These are phyloP conservation scores for Candida michaelii DNA, from an alignment of 805 yeast species.

Conservation along the genomic window DNA sequence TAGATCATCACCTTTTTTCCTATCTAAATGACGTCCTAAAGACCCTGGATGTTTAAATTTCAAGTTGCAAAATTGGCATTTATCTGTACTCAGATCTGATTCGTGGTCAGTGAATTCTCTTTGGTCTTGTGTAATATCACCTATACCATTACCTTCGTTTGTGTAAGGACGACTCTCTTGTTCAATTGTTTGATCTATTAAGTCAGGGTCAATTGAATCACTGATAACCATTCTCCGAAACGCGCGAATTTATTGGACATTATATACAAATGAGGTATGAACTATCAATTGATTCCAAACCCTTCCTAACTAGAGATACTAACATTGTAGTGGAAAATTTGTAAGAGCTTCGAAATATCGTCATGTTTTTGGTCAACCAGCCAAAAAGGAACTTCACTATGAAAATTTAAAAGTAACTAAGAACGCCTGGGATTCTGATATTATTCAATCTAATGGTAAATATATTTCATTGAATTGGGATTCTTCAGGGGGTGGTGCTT, in stretches of 20 bases:
- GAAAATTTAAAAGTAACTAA: conserved; percentile 78
- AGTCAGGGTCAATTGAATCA: not conserved
- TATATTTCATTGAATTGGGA: conserved; percentile 89
- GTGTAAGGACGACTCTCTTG: too few species aligned
- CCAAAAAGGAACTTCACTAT: conserved; percentile 65
- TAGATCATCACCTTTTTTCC: conserved; percentile 9
- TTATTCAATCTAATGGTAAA: conserved; percentile 83
- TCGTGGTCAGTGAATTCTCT: not conserved
- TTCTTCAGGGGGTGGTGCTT: conserved; percentile 96
- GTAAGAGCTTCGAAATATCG: conserved; percentile 97
- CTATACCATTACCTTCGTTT: not conserved
- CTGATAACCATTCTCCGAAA: not conserved
- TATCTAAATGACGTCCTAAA: conserved; percentile 11
- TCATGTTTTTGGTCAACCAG: conserved; percentile 91
- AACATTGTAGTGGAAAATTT: conserved; percentile 63
- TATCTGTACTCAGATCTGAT: not conserved
- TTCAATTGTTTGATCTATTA: not conserved
- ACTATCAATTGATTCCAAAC: too few species aligned
- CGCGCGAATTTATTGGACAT: conserved; percentile 2
- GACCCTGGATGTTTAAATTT: conserved; percentile 12
- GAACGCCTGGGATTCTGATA: conserved; percentile 95
- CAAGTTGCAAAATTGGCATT: conserved; percentile 9
- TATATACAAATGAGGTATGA: conserved; percentile 5
- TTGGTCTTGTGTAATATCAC: not conserved
- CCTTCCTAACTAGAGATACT: too few species aligned